Evolutionary conservation across 208 protist species (phyloP), one percentile per base, ranked within the genome.

Genomic region (Leishmania major): DNA sequence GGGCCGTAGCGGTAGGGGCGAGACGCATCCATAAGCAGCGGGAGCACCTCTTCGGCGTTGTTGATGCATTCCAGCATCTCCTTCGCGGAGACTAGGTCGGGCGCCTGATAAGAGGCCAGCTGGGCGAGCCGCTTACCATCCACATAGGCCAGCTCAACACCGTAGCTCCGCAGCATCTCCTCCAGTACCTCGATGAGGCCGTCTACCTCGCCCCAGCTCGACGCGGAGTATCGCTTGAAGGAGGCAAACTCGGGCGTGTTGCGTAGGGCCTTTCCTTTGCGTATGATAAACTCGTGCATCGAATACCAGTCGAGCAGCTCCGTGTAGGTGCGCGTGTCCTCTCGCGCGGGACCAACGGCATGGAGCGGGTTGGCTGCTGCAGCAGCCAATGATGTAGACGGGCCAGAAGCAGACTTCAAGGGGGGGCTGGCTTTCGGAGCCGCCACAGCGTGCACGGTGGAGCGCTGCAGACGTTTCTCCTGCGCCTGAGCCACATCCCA

Each of bases 211-310:
- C 94, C 93, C 95, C 96, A 98, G 51, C 83, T 91, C 1, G 89
- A 81, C 19, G 70, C 72, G 83, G 96, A 97, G 77, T 93, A 87
- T 74, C 96, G 87, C 81, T 98, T 95, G 78, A 97, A 98, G 25
- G 95, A 98, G 31, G 91, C 91, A 85, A 98, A 98, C 87, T 98
- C 95, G 5, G 96, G 96, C 45, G 96, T 98, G 72, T 88, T 96
- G 67, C 92, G 89, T 25, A 98, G 89, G 19, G 94, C 90, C 53
- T 87, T 89, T 40, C 96, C 96, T 79, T 97, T 97, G 45, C 96
- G 93, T 77, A 98, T 96, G 78, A 98, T 97, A 71, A 98, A 98
- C 88, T 98, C 95, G 86, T 98, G 95, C 94, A 98, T 97, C n/a
- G 95, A 98, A 83, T 98, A 98, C 47, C 97, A 80, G 79, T 98